These are phyloP conservation scores for Mastigamoeba balamuthi DNA, from an alignment of 78 protist genomes.

Conservation along the genomic window DNA sequence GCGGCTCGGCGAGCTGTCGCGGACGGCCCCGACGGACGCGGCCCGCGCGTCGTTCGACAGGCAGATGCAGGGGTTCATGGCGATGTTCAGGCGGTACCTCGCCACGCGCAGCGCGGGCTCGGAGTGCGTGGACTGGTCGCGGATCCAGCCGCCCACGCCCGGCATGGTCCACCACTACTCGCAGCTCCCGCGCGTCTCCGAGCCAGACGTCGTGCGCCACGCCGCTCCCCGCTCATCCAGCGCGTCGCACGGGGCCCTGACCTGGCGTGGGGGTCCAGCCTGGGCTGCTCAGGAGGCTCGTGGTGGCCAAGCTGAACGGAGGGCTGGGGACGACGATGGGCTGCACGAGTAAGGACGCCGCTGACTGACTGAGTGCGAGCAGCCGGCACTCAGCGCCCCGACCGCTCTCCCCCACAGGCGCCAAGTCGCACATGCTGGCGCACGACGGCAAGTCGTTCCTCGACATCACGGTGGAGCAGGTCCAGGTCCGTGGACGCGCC, in stretches of 20 bases:
- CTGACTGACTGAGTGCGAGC: too few relatives aligned
- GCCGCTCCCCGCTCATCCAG: too few relatives aligned
- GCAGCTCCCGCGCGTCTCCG: too few relatives aligned
- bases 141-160: too few relatives aligned
- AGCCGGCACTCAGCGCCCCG: too few relatives aligned
- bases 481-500: slow-evolving; percentile 18
- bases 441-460: slow-evolving; percentile 73
- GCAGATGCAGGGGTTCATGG: not conserved
- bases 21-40: not conserved
- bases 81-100: not conserved
- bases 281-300: slow-evolving; percentile 47
- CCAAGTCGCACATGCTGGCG: slow-evolving; percentile 85
- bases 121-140: too few relatives aligned
- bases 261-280: too few relatives aligned
- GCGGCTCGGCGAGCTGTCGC: not conserved
- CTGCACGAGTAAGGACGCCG: slow-evolving; percentile 35
- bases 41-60: not conserved
- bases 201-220: too few relatives aligned
- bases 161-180: too few relatives aligned
- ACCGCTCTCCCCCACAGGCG: slow-evolving; percentile 32
- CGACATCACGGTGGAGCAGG: slow-evolving; percentile 83
- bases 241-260: too few relatives aligned
- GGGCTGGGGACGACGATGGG: slow-evolving; percentile 99
- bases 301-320: slow-evolving; percentile 92
- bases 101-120: too few relatives aligned